These are phyloP conservation scores for Jaenimonas drosophilae DNA, from an alignment of 208 protist genomes.

Conservation along the genomic window DNA sequence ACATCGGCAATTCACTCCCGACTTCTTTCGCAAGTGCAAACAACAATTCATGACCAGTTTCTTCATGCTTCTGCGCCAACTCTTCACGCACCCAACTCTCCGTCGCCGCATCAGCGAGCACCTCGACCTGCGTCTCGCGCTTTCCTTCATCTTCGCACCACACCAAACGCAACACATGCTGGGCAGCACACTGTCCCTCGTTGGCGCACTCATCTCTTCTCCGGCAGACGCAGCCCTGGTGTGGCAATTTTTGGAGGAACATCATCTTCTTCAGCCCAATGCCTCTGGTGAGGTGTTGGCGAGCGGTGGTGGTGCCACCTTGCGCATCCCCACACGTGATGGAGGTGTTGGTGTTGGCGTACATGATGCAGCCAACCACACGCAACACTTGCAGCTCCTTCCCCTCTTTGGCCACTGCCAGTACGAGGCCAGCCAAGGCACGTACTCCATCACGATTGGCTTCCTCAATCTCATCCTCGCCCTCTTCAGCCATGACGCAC, in stretches of 20 bases:
- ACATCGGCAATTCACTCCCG: conserved; percentile 48
- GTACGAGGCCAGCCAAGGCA: conserved; percentile 51
- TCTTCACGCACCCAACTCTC: conserved; percentile 42
- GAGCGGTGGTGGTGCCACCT: neutral
- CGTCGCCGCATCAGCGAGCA: conserved; percentile 27
- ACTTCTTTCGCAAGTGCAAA: conserved; percentile 46
- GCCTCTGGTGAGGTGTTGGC: neutral
- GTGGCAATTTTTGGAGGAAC: conserved; percentile 48
- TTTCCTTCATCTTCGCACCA: conserved; percentile 56
- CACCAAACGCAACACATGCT: conserved; percentile 48
- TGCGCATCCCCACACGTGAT: neutral
- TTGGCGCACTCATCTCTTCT: conserved; percentile 51
- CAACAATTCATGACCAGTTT: conserved; percentile 53
- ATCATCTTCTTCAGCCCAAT: conserved; percentile 38
- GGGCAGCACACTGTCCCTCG: conserved; percentile 62
- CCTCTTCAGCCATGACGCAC: conserved; percentile 48
- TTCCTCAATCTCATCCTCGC: conserved; percentile 69
- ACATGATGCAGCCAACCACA: no score
- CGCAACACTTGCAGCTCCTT: no score
- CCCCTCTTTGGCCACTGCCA: conserved; percentile 72
- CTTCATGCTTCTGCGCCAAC: conserved; percentile 69
- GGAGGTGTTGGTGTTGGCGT: neutral
- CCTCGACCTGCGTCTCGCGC: conserved; percentile 39
- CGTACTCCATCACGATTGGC: conserved; percentile 69
- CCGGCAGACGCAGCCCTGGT: conserved; percentile 44